These are phyloP conservation scores for Didymosphaeria variabile DNA, from an alignment of 2,329 filamentous ascomycete genomes.

Conservation along the genomic window DNA sequence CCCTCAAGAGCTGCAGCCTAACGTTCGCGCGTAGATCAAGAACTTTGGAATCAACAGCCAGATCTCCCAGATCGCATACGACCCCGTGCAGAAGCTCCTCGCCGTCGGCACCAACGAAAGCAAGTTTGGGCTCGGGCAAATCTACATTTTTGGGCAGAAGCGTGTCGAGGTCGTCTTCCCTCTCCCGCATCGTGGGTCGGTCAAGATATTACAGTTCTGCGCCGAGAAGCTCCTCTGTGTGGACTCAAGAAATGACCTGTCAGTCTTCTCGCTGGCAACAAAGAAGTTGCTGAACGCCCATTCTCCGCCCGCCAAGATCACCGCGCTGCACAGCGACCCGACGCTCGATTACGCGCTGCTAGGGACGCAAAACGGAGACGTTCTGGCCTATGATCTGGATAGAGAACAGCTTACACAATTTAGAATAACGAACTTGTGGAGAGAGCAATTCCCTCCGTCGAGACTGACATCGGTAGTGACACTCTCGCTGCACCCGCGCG, in stretches of 20 bases:
- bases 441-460: slow-evolving; percentile 72
- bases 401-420: slow-evolving; percentile 79
- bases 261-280: slow-evolving; percentile 80
- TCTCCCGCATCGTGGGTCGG: slow-evolving; percentile 75
- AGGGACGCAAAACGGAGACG: slow-evolving; percentile 81
- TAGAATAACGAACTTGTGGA: slow-evolving; percentile 88
- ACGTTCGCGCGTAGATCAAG: slow-evolving; percentile 37
- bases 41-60: slow-evolving; percentile 67
- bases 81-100: slow-evolving; percentile 91
- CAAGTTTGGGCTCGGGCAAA: slow-evolving; percentile 83
- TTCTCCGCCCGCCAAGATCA: slow-evolving; percentile 79
- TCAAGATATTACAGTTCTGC: slow-evolving; percentile 82
- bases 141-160: slow-evolving; percentile 87
- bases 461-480: slow-evolving; percentile 74
- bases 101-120: slow-evolving; percentile 91
- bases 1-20: slow-evolving; percentile 23
- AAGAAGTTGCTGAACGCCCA: slow-evolving; percentile 73
- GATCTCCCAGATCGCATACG: slow-evolving; percentile 83
- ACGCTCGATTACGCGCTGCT: slow-evolving; percentile 93
- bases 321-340: slow-evolving; percentile 80
- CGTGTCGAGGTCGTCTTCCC: slow-evolving; percentile 80
- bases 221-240: slow-evolving; percentile 85
- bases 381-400: slow-evolving; percentile 93
- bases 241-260: slow-evolving; percentile 85
- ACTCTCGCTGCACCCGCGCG: slow-evolving; percentile 85